These are phyloP conservation scores for Salvia hispanica DNA, from an alignment of 257 asterid species.

Conservation along the genomic window DNA sequence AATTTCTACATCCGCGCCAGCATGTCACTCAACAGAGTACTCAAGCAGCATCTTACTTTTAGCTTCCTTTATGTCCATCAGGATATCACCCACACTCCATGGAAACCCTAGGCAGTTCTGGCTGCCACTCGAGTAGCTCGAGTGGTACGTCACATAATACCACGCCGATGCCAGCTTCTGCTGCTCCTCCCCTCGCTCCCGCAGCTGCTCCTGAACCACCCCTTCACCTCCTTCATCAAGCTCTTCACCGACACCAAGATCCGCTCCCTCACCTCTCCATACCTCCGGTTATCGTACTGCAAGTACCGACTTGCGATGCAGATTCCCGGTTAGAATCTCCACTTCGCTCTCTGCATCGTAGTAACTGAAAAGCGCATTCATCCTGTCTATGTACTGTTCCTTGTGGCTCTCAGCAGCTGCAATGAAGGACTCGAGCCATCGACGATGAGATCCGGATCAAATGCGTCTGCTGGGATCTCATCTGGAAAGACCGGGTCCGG, in stretches of 20 bases:
- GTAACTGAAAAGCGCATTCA: constrained; percentile 51
- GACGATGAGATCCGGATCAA: constrained; percentile 61
- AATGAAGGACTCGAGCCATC: constrained; percentile 60
- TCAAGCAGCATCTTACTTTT: constrained; percentile 28
- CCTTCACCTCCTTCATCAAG: constrained; percentile 71
- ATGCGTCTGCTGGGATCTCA: constrained; percentile 45
- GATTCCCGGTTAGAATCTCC: constrained; percentile 81
- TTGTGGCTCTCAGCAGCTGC: constrained; percentile 62
- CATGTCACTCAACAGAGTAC: constrained; percentile 13
- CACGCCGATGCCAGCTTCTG: constrained; percentile 83
- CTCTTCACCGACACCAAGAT: constrained; percentile 68
- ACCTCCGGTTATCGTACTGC: constrained; percentile 79
- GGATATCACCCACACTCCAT: constrained; percentile 74
- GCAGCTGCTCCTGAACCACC: constrained; percentile 57
- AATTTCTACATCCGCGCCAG: background rate
- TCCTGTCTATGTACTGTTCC: constrained; percentile 60
- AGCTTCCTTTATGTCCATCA: constrained; percentile 58
- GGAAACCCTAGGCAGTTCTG: constrained; percentile 80
- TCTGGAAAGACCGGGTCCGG: constrained; percentile 27
- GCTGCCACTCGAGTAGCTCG: constrained; percentile 45
- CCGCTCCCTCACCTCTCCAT: constrained; percentile 78
- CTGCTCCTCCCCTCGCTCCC: constrained; percentile 19
- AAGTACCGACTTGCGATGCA: constrained; percentile 63
- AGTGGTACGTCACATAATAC: constrained; percentile 79
- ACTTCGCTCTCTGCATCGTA: constrained; percentile 79